phyloP scores from a whole-genome alignment of 768 basidiomycete genomes.

The Russula sp. region DNA sequence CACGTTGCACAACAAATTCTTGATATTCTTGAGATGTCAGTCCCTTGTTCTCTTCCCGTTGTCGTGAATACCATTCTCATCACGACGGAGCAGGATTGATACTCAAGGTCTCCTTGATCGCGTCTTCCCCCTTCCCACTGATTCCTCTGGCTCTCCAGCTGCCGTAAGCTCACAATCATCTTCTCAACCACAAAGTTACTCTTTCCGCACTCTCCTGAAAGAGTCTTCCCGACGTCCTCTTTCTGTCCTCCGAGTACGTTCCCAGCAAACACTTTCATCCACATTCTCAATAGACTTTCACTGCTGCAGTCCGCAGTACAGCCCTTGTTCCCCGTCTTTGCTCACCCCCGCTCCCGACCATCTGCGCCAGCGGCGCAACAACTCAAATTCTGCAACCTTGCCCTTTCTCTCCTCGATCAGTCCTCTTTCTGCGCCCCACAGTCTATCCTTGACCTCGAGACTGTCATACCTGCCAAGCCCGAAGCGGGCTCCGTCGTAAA shows the following conservation, averaged over 20 bases:
- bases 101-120: constrained; percentile 73
- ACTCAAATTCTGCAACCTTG: constrained; percentile 66
- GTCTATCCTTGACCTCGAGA: constrained; percentile 40
- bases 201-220: constrained; percentile 50
- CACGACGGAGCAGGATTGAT: constrained; percentile 46
- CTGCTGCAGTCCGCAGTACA: constrained; percentile 49
- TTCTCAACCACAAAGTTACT: constrained; percentile 30
- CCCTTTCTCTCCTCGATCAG: constrained; percentile 64
- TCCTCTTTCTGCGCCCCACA: constrained; percentile 45
- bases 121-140: constrained; percentile 51
- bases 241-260: constrained; percentile 47
- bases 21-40: constrained; percentile 51
- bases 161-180: constrained; percentile 21
- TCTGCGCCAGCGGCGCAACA: constrained; percentile 63
- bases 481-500: constrained; percentile 18
- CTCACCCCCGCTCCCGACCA: constrained; percentile 54
- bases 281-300: constrained; percentile 6
- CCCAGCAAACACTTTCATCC: background rate
- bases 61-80: constrained; percentile 6
- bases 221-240: constrained; percentile 49
- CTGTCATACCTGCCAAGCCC: constrained; percentile 32
- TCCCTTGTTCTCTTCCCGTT: constrained; percentile 6
- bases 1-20: constrained; percentile 48
- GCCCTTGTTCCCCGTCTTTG: constrained; percentile 60
- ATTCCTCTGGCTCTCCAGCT: constrained; percentile 36